Base-by-base conservation (phyloP, 768 basidiomycete species). In the Cystoderma amianthinum region DNA sequence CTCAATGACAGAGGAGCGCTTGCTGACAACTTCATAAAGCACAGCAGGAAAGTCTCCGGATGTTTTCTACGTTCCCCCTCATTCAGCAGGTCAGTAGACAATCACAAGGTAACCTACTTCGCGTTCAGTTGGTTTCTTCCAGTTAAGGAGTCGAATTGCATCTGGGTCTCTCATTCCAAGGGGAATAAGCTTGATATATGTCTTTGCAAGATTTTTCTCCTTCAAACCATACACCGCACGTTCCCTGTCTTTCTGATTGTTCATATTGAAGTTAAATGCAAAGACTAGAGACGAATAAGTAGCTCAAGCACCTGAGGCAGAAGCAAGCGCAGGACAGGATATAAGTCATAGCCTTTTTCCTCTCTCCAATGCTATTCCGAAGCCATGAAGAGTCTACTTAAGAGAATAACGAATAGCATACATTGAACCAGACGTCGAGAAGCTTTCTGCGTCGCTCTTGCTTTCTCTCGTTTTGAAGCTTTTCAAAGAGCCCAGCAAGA, bases 161-260 rank as follows among this genome's bases (percentile, higher is more conserved):
- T 94, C 90, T 5, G 80, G 81, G 42, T 90, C 85, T 55, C 79
- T 78, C 56, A 64, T 75, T 28, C 85, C 84, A 2, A 99, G 69
- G 1, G 88, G 89, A 24, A 98, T 85, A 2, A 94, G 73, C 46
- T 85, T 82, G 65, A 95, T 90, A 57, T 94, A 96, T 7, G 79
- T 80, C 60, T 93, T 97, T 3, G 93, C 94, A 2, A 99, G 66
- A 55, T 86, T 88, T 64, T 86, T 87, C 67, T 99, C 96, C 58
- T 99, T 99, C 49, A 96, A 61, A 11, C 92, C 89, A 59, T 98
- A 99, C 0, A 93, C 82, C 0, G 89, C 77, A 40, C 96, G 80
- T 47, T 97, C 91, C 23, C 85, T 76, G 58, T 98, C 96, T 77
- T 96, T 89, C 92, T 98, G 58, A 16, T 44, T 11, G 13, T 28